Conservation (phyloP, 2,329 filamentous ascomycete species). For the Epicoccum sorghinum region DNA sequence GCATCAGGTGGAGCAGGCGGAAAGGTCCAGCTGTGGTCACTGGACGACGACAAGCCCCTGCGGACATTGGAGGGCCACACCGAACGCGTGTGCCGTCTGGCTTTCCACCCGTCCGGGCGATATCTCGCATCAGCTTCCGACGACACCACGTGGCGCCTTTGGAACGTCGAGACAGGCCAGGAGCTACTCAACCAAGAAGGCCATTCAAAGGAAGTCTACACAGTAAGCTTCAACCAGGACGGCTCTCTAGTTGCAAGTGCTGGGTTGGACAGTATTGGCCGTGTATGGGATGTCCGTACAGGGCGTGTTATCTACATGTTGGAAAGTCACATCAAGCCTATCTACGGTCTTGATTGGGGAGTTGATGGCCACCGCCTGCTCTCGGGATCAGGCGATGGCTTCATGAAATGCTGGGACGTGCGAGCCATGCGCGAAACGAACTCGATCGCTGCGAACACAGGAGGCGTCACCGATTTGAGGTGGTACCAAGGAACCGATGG, state of each 20-base stretch:
- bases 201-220: constrained; percentile 91
- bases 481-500: constrained; percentile 93
- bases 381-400: constrained; percentile 91
- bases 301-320: constrained; percentile 95
- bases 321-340: constrained; percentile 90
- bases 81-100: constrained; percentile 86
- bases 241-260: constrained; percentile 89
- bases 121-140: constrained; percentile 94
- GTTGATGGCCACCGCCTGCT: constrained; percentile 89
- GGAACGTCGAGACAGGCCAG: constrained; percentile 86
- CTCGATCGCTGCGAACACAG: constrained; percentile 87
- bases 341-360: constrained; percentile 92
- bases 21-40: constrained; percentile 86
- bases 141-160: constrained; percentile 95
- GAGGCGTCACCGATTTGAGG: constrained; percentile 87
- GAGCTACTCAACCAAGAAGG: constrained; percentile 91
- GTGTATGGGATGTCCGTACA: constrained; percentile 93
- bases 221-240: constrained; percentile 87
- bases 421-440: constrained; percentile 84
- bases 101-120: constrained; percentile 89
- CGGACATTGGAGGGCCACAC: constrained; percentile 82
- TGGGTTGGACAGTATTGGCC: constrained; percentile 92
- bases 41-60: constrained; percentile 83
- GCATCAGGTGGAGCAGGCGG: constrained; percentile 91
- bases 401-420: constrained; percentile 98